Percentiles rank a stretch among this genome's conserved stretches.
phyloP scores from a whole-genome alignment of 495 filamentous ascomycete genomes.

The Penicillium cataractarum region DNA sequence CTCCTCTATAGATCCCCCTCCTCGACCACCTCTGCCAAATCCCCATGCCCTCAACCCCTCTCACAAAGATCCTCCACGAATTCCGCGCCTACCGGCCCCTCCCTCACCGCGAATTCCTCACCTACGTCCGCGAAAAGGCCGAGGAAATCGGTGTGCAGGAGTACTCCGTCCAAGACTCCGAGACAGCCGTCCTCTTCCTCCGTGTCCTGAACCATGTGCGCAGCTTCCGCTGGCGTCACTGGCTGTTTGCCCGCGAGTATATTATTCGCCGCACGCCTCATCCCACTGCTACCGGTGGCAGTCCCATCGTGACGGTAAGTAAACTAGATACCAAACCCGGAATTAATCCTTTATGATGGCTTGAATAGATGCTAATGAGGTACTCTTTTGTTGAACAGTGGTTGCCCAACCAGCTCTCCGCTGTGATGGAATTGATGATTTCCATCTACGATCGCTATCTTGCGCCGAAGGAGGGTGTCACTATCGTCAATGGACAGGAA shows the following conservation, averaged over 20 bases:
- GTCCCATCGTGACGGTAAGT: conserved; percentile 81
- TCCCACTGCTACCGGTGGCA: conserved; percentile 87
- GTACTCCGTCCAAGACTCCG: conserved; percentile 60
- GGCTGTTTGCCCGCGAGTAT: conserved; percentile 94
- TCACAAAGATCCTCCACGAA: conserved; percentile 82
- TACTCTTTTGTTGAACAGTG: conserved; percentile 52
- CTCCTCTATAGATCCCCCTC: conserved; percentile 63
- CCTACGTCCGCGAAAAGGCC: conserved; percentile 63
- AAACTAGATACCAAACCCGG: neutral
- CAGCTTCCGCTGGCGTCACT: conserved; percentile 91
- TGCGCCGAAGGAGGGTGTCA: conserved; percentile 43
- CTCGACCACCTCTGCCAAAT: conserved; percentile 82
- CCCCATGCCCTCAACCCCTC: conserved; percentile 78
- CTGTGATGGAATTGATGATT: conserved; percentile 77
- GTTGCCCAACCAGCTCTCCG: conserved; percentile 82
- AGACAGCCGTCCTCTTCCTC: conserved; percentile 66
- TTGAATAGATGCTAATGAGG: conserved; percentile 7
- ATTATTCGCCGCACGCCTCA: conserved; percentile 82
- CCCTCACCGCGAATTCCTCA: conserved; percentile 83
- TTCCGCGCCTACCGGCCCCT: conserved; percentile 84
- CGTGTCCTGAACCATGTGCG: conserved; percentile 78
- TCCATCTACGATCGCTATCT: conserved; percentile 56
- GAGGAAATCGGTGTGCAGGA: conserved; percentile 59
- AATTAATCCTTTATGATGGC: neutral
- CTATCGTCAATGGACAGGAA: conserved; percentile 28